Percentiles rank a stretch among this genome's conserved stretches.
Evolutionary conservation across 169 alveolate genomes (phyloP).

Genomic region (Ichthyophthirius multifiliis): DNA sequence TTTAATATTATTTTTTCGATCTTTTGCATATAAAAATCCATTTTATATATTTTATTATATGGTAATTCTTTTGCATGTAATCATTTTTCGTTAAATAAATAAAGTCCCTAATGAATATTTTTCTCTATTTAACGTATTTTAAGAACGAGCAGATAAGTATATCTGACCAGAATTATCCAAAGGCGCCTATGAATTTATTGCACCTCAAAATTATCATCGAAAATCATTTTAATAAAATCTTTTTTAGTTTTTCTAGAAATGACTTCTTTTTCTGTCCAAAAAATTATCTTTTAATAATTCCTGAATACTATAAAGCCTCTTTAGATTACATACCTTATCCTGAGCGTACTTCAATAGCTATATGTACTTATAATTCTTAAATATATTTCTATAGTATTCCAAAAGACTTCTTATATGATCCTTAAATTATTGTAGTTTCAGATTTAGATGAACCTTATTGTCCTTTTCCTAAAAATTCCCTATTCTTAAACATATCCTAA

Average conservation of each 20-base stretch:
- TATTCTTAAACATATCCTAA: conserved; percentile 44
- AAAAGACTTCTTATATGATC: conserved; percentile 22
- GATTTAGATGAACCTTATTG: conserved; percentile 64
- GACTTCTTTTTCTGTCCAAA: conserved; percentile 34
- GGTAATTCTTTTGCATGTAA: conserved; percentile 58
- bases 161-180: conserved; percentile 61
- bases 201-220: conserved; percentile 43
- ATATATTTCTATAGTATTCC: conserved; percentile 52
- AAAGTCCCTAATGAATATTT: conserved; percentile 61
- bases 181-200: conserved; percentile 76
- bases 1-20: too few relatives aligned
- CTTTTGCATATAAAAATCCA: conserved; percentile 77
- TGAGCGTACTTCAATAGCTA: conserved; percentile 47
- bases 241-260: conserved; percentile 53
- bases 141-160: conserved; percentile 55
- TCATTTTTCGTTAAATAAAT: conserved; percentile 59
- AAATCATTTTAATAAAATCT: conserved; percentile 4
- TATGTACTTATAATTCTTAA: conserved; percentile 49
- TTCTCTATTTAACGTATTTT: conserved; percentile 46
- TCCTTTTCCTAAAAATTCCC: conserved; percentile 48
- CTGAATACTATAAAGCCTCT: conserved; percentile 29
- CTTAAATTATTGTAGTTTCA: conserved; percentile 40
- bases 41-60: conserved; percentile 50
- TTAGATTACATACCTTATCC: conserved; percentile 55
- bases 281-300: conserved; percentile 35